Conservation (phyloP, 768 basidiomycete genomes). For the Boletus edulis region DNA sequence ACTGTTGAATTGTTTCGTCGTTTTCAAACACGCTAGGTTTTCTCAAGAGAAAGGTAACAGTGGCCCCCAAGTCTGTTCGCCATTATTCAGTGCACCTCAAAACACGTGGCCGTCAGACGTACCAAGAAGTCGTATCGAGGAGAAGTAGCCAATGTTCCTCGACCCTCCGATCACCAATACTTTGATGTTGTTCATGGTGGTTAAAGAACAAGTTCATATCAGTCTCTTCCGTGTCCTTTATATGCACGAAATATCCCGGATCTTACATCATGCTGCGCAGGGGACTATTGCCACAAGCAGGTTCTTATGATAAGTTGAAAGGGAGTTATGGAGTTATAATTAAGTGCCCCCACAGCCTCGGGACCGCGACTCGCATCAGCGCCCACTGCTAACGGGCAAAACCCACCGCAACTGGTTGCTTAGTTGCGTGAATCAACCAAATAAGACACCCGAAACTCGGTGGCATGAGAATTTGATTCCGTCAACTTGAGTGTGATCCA, state of each 20-base stretch:
- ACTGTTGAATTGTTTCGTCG: slow-evolving; percentile 50
- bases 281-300: too few relatives aligned
- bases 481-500: background rate
- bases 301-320: too few relatives aligned
- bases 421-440: too few relatives aligned
- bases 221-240: background rate
- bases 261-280: slow-evolving; percentile 2
- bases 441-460: too few relatives aligned
- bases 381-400: too few relatives aligned
- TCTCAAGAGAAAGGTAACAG: slow-evolving; percentile 64
- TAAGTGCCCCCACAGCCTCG: too few relatives aligned
- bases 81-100: background rate
- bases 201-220: background rate
- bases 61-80: slow-evolving; percentile 51
- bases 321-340: too few relatives aligned
- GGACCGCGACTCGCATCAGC: too few relatives aligned
- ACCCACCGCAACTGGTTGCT: too few relatives aligned
- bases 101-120: slow-evolving; percentile 1
- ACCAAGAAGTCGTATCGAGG: slow-evolving; percentile 50
- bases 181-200: slow-evolving; percentile 19
- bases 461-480: background rate
- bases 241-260: background rate
- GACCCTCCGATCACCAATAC: slow-evolving; percentile 52
- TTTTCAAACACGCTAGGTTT: slow-evolving; percentile 49
- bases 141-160: slow-evolving; percentile 52